These are phyloP conservation scores for Coniochaeta sp. DNA, from an alignment of 2,329 filamentous ascomycete species.

Conservation along the genomic window DNA sequence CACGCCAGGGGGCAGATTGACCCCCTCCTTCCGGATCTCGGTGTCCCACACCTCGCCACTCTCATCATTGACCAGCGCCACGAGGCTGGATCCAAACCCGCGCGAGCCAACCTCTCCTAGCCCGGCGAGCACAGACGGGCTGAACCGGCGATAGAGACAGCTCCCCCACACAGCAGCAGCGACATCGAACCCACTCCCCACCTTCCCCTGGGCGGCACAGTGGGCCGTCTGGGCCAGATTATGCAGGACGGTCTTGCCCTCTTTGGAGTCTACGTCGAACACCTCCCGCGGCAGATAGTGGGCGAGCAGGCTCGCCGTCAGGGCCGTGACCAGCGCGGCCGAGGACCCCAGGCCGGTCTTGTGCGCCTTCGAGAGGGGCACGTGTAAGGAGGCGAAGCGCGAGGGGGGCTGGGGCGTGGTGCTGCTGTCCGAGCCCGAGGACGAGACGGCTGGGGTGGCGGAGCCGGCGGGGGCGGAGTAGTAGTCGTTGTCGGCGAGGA, in stretches of 20 bases:
- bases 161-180: constrained; percentile 89
- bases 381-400: constrained; percentile 71
- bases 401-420: constrained; percentile 10
- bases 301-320: constrained; percentile 69
- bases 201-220: constrained; percentile 93
- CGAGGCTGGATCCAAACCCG: constrained; percentile 60
- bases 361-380: constrained; percentile 70
- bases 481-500: constrained; percentile 94
- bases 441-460: constrained; percentile 15
- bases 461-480: constrained; percentile 53
- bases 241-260: constrained; percentile 61
- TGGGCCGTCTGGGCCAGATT: constrained; percentile 92
- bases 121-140: constrained; percentile 60
- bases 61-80: constrained; percentile 51
- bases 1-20: constrained; percentile 65
- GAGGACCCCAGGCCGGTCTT: constrained; percentile 96
- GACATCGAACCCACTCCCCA: constrained; percentile 93
- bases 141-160: constrained; percentile 89
- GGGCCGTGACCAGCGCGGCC: constrained; percentile 83
- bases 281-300: constrained; percentile 57
- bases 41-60: constrained; percentile 65
- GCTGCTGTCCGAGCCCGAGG: not conserved
- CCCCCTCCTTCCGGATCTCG: constrained; percentile 61
- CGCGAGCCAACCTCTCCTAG: constrained; percentile 59
- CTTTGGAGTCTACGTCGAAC: constrained; percentile 49